Percentiles rank a stretch among this genome's conserved stretches.
Evolutionary conservation across 2,329 filamentous ascomycete genomes (phyloP).

Genomic region (Diaporthe ampelina): DNA sequence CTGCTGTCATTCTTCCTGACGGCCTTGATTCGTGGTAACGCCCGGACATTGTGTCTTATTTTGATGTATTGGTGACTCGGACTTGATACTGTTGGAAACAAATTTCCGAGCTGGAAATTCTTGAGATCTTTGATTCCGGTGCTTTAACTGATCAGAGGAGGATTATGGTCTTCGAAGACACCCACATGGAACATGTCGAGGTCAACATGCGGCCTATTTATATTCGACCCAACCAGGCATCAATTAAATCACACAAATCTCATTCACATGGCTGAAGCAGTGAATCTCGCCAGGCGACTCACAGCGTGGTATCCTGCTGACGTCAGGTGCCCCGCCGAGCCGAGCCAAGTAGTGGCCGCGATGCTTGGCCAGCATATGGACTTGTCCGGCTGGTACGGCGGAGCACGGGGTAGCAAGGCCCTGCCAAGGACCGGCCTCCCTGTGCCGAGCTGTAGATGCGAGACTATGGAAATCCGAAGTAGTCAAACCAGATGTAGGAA

Average conservation of each 20-base stretch:
- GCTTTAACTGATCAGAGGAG: too few species aligned
- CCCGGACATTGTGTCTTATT: background rate
- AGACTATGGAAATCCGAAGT: too few species aligned
- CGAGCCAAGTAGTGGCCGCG: background rate
- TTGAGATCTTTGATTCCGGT: background rate
- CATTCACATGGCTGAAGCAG: background rate
- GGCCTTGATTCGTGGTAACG: background rate
- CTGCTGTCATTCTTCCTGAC: constrained; percentile 1
- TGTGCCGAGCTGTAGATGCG: background rate
- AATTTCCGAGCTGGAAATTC: background rate
- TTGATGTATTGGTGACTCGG: background rate
- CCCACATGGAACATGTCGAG: too few species aligned
- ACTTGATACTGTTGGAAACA: background rate
- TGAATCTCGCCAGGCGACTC: too few species aligned
- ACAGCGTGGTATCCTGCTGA: background rate
- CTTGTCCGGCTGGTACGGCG: background rate
- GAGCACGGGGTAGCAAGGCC: background rate
- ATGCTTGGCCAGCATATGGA: constrained; percentile 8
- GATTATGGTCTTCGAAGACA: too few species aligned
- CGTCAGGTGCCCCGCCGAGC: background rate
- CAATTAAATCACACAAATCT: background rate
- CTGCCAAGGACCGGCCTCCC: background rate
- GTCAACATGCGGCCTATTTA: background rate
- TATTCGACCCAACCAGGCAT: background rate
- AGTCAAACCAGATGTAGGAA: background rate